These are phyloP conservation scores for Priceomyces haplophilus DNA, from an alignment of 805 yeast species.

Conservation along the genomic window DNA sequence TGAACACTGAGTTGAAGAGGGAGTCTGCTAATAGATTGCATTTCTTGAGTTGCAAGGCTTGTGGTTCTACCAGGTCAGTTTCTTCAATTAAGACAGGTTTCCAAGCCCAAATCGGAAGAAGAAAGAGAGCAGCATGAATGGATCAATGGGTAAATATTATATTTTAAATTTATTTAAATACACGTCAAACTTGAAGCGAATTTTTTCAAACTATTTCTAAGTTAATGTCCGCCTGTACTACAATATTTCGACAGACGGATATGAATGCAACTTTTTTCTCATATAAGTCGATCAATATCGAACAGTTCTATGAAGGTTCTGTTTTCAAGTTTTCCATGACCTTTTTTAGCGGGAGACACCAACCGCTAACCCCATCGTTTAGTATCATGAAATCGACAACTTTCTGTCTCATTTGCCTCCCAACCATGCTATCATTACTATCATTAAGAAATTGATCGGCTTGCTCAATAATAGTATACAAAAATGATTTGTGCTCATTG, in stretches of 20 bases:
- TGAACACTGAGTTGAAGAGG: conserved; percentile 92
- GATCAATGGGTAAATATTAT: conserved; percentile 6
- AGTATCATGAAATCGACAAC: conserved; percentile 53
- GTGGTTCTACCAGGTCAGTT: conserved; percentile 97
- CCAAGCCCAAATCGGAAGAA: conserved; percentile 95
- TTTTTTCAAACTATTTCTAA: no score
- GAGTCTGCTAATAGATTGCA: conserved; percentile 95
- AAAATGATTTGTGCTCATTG: conserved; percentile 11
- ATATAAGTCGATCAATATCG: no score
- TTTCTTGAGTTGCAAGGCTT: conserved; percentile 95
- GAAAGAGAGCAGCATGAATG: conserved; percentile 56
- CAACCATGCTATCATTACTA: background rate
- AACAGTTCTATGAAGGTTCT: no score
- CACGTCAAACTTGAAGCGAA: background rate
- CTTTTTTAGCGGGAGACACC: conserved; percentile 70
- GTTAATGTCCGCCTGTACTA: no score
- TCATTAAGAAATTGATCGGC: background rate
- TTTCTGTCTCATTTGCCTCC: conserved; percentile 23
- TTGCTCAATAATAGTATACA: conserved; percentile 3
- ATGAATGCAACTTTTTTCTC: no score
- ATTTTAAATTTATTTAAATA: background rate
- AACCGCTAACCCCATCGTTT: conserved; percentile 53
- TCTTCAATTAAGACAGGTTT: conserved; percentile 98
- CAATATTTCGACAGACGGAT: no score
- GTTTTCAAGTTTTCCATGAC: conserved; percentile 20